Evolutionary conservation across 305 asterid genomes (phyloP), one percentile per base, ranked within the genome.

Genomic region (Fraxinus ornus): DNA sequence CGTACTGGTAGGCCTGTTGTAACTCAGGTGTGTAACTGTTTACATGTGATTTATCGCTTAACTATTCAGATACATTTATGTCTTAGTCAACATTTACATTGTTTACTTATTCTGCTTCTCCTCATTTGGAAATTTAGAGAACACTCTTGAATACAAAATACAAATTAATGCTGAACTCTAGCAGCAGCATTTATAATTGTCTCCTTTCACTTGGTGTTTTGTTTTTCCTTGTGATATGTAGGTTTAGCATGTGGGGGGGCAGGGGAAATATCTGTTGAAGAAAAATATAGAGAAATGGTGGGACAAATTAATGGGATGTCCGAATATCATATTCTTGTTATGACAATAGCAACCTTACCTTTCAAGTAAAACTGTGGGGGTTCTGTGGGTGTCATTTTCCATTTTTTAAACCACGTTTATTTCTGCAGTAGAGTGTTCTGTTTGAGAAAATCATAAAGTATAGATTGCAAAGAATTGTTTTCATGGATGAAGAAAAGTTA

Each of bases 1-100:
- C 93, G 91, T 80, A 39, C 92, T 81, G 92, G 89, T 30, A 93
- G 88, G 19, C 95, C 97, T 66, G 81, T 92, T 84, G 92, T 94
- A 39, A 92, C 97, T 79, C 94, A 93, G 98, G 98, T 94, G 79
- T 82, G 92, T 60, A 32, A 32, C 76, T 17, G 76, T 71, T 30
- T 3, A 2, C 76, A 4, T 32, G 44, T 71, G 26, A 6, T 10
- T 24, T 64, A 32, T 12, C 0, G 0, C 24, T 70, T 15, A 32
- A 71, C 47, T 33, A 71, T 30, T 71, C 76, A 32, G 15, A 71
- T 30, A 17, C 76, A 32, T 13, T 5, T 24, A 7, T 22, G 21
- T 71, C 21, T 15, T 30, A 32, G 44, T 71, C 5, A 33, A 22
- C 39, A 70, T 70, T 19, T 70, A 13, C 7, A 32, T 30, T 28